Percentiles rank a stretch among this genome's conserved stretches.
phyloP scores from a whole-genome alignment of 345 rosid species.

The Aquilaria yunnanensis region DNA sequence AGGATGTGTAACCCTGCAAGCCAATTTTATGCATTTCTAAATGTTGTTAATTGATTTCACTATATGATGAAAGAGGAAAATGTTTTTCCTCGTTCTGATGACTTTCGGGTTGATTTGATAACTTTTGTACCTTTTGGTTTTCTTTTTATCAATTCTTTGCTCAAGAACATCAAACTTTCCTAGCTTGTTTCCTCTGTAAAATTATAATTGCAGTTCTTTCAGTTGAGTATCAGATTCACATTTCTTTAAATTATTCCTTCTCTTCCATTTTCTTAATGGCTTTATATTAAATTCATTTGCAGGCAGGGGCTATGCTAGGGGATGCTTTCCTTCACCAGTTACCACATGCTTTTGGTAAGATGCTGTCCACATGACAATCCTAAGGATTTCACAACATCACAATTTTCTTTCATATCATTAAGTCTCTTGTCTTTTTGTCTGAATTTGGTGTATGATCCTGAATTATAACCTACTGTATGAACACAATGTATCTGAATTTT shows the following conservation, averaged over 20 bases:
- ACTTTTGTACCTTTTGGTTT: not conserved
- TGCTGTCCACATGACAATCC: not conserved
- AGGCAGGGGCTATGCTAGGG: slow-evolving; percentile 99
- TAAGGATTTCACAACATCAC: not conserved
- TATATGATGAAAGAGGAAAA: not conserved
- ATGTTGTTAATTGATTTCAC: not conserved
- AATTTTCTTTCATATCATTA: too few relatives aligned
- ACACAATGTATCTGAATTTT: too few relatives aligned
- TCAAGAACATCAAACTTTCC: not conserved
- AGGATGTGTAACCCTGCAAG: too few relatives aligned
- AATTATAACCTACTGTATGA: too few relatives aligned
- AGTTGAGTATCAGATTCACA: not conserved
- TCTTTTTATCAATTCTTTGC: not conserved
- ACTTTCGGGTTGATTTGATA: not conserved
- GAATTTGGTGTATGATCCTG: too few relatives aligned
- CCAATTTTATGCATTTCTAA: not conserved
- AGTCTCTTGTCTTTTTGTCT: too few relatives aligned
- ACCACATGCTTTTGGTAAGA: slow-evolving; percentile 97
- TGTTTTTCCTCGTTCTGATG: not conserved
- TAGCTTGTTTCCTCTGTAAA: too few relatives aligned
- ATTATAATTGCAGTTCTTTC: too few relatives aligned
- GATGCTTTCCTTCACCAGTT: slow-evolving; percentile 99
- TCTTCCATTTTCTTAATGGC: not conserved
- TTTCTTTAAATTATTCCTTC: not conserved
- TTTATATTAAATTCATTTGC: slow-evolving; percentile 7